Percentiles rank a stretch among this genome's conserved stretches.
phyloP scores from a whole-genome alignment of 163 green algal species.

The Chlamydomonas reinhardtii region DNA sequence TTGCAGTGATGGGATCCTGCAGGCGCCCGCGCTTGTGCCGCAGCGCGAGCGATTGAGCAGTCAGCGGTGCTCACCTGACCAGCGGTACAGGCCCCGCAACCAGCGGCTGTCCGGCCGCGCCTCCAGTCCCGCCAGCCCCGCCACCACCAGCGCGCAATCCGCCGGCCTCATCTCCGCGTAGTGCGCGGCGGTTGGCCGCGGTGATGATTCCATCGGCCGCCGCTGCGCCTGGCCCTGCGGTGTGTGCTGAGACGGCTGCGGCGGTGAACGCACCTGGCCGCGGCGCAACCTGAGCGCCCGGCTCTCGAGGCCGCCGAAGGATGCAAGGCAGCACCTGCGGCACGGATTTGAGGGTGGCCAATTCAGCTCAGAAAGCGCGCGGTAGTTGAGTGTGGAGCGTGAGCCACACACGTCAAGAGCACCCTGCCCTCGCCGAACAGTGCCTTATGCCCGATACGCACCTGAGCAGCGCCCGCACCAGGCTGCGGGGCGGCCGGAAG shows the following conservation, averaged over 20 bases:
- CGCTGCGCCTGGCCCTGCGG: neutral
- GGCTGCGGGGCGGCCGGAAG: neutral
- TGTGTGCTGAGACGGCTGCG: neutral
- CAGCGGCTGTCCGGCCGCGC: neutral
- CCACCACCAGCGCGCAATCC: neutral
- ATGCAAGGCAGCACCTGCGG: neutral
- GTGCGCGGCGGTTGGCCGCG: neutral
- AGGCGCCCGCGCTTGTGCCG: too few species aligned
- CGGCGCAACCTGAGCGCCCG: neutral
- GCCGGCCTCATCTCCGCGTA: constrained; percentile 12
- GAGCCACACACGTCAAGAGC: too few species aligned
- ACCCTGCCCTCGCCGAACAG: too few species aligned
- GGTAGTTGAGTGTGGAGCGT: too few species aligned
- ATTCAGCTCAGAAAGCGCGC: too few species aligned
- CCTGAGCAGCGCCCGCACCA: constrained; percentile 16
- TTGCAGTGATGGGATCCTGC: too few species aligned
- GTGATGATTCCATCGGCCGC: too few species aligned
- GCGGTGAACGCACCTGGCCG: too few species aligned
- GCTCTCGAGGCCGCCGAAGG: neutral
- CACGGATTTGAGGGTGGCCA: too few species aligned
- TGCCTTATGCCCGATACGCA: neutral
- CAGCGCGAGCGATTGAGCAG: too few species aligned
- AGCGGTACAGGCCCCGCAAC: constrained; percentile 6
- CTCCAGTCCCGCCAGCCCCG: constrained; percentile 19
- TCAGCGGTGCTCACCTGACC: constrained; percentile 26